These are phyloP conservation scores for Suhomyces prunicola DNA, from an alignment of 805 yeast genomes.

Conservation along the genomic window DNA sequence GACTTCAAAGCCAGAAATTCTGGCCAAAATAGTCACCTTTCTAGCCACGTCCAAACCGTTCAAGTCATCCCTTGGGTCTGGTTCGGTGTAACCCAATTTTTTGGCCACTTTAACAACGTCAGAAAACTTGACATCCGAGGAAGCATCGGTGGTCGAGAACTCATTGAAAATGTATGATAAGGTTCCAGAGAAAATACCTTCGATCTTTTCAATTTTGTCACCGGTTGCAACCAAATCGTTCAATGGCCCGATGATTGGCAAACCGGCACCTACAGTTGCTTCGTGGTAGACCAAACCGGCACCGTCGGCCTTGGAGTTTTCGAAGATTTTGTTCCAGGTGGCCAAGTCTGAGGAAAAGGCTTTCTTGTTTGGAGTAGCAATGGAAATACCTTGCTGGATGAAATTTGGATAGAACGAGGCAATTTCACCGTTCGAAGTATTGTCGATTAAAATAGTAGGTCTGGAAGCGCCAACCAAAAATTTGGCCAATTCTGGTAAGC, in stretches of 20 bases:
- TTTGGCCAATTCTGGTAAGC: slow-evolving; percentile 55
- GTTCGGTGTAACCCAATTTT: slow-evolving; percentile 93
- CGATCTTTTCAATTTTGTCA: slow-evolving; percentile 85
- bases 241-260: slow-evolving; percentile 87
- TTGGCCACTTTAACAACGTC: slow-evolving; percentile 89
- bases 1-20: slow-evolving; percentile 83
- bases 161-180: slow-evolving; percentile 93
- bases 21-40: slow-evolving; percentile 93
- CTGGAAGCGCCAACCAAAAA: slow-evolving; percentile 62
- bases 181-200: slow-evolving; percentile 96
- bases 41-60: slow-evolving; percentile 98
- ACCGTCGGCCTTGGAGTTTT: slow-evolving; percentile 46
- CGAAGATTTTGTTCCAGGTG: slow-evolving; percentile 75
- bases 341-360: slow-evolving; percentile 80
- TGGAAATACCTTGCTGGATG: slow-evolving; percentile 73
- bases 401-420: slow-evolving; percentile 78
- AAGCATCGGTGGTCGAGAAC: slow-evolving; percentile 67
- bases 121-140: slow-evolving; percentile 68
- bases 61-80: slow-evolving; percentile 98
- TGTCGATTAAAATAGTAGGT: slow-evolving; percentile 87
- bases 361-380: slow-evolving; percentile 98
- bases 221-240: slow-evolving; percentile 90
- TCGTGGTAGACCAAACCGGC: slow-evolving; percentile 90
- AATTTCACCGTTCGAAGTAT: slow-evolving; percentile 80
- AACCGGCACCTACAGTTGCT: slow-evolving; percentile 98